phyloP scores from a whole-genome alignment of 2,329 filamentous ascomycete species.

The Beauveria pseudobassiana region DNA sequence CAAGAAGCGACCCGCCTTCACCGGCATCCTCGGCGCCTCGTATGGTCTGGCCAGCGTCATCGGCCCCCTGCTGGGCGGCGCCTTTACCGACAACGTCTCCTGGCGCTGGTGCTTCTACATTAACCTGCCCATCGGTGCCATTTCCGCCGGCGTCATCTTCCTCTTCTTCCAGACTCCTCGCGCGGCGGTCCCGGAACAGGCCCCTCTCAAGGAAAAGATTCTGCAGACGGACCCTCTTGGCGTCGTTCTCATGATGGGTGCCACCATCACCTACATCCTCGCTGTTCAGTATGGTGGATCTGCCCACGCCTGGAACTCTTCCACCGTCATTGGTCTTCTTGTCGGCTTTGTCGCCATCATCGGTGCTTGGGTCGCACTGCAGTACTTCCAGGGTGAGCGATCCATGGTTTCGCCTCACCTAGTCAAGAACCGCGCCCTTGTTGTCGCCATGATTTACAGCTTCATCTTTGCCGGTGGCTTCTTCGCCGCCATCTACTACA shows the following conservation, averaged over 20 bases:
- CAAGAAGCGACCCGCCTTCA: conserved; percentile 18
- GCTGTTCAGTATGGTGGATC: conserved; percentile 36
- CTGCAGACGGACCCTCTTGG: conserved; percentile 37
- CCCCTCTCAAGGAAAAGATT: conserved; percentile 30
- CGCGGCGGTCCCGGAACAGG: conserved; percentile 24
- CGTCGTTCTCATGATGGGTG: conserved; percentile 31
- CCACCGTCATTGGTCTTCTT: conserved; percentile 29
- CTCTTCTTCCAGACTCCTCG: conserved; percentile 31
- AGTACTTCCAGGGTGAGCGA: conserved; percentile 32
- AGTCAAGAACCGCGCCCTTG: conserved; percentile 25
- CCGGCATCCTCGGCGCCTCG: conserved; percentile 18
- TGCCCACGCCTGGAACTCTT: conserved; percentile 29
- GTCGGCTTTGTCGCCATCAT: conserved; percentile 24
- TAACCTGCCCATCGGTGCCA: conserved; percentile 23
- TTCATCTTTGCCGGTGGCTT: conserved; percentile 32
- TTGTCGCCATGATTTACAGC: conserved; percentile 24
- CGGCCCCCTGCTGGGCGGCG: conserved; percentile 20
- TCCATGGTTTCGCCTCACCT: conserved; percentile 31
- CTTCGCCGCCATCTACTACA: conserved; percentile 32
- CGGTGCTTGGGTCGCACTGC: conserved; percentile 24
- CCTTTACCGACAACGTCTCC: conserved; percentile 19
- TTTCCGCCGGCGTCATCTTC: conserved; percentile 21
- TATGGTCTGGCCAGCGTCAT: conserved; percentile 21
- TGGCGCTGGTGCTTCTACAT: conserved; percentile 27
- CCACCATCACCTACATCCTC: conserved; percentile 31